phyloP scores from a whole-genome alignment of 2,329 filamentous ascomycete genomes.

The Neurospora sp. region DNA sequence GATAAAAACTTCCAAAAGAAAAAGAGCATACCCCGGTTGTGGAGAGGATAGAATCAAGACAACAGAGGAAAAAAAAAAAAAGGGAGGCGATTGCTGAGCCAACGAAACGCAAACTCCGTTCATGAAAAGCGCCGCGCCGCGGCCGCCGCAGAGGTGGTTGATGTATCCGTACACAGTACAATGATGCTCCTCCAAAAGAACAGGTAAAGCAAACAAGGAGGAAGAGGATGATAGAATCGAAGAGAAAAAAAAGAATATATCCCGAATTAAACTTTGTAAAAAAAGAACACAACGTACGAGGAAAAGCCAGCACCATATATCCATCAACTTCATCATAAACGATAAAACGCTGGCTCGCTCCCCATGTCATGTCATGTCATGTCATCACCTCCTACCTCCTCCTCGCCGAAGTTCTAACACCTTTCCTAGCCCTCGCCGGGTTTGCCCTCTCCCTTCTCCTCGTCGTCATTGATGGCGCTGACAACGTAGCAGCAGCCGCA shows the following conservation, averaged over 20 bases:
- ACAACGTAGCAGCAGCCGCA: neutral
- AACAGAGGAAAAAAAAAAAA: neutral
- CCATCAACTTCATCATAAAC: neutral
- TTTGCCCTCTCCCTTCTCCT: conserved; percentile 11
- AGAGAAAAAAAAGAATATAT: conserved; percentile 17
- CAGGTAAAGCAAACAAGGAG: conserved; percentile 6
- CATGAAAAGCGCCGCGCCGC: neutral
- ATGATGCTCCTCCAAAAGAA: neutral
- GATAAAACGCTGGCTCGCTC: neutral
- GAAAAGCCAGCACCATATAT: neutral
- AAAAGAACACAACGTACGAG: conserved; percentile 5
- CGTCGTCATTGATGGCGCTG: neutral
- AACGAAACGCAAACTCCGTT: neutral
- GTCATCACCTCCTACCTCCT: conserved; percentile 21
- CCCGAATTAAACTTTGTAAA: conserved; percentile 1
- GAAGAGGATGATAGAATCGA: conserved; percentile 6
- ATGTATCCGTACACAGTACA: neutral
- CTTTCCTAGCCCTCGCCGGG: conserved; percentile 20
- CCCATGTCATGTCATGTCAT: neutral
- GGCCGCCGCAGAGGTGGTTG: neutral
- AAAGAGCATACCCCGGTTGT: neutral
- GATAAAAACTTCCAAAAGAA: neutral
- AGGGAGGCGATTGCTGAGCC: neutral
- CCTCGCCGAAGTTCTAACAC: conserved; percentile 23
- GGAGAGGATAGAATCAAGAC: neutral